Evolutionary conservation across 1,284 basidiomycete species (phyloP).

Genomic region (Xerocomus minutiporus): DNA sequence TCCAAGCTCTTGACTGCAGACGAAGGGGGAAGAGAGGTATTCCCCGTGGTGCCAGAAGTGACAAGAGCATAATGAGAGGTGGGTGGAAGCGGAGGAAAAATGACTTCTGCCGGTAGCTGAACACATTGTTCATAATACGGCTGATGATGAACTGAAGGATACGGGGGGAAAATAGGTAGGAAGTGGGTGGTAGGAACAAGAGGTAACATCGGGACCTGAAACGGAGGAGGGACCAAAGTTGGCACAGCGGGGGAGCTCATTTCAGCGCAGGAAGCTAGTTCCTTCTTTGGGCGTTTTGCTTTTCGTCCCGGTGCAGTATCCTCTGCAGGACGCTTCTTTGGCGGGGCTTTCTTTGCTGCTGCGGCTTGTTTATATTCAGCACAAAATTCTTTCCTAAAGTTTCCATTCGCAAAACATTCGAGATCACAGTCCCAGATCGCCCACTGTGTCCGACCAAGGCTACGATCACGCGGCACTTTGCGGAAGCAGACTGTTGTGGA

Average conservation of each 20-base stretch:
- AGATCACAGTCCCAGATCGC: slow-evolving; percentile 71
- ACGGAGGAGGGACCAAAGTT: slow-evolving; percentile 4
- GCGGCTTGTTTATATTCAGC: slow-evolving; percentile 51
- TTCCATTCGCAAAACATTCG: slow-evolving; percentile 64
- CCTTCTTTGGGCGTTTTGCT: slow-evolving; percentile 48
- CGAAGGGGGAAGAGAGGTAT: slow-evolving; percentile 26
- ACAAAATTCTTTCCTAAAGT: slow-evolving; percentile 66
- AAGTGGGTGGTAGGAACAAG: slow-evolving; percentile 37
- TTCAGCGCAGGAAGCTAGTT: slow-evolving; percentile 23
- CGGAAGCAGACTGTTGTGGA: slow-evolving; percentile 79
- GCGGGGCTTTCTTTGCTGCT: slow-evolving; percentile 33
- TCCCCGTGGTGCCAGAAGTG: slow-evolving; percentile 7
- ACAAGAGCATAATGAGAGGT: slow-evolving; percentile 40
- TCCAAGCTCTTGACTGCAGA: slow-evolving; percentile 24
- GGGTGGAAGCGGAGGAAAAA: slow-evolving; percentile 66
- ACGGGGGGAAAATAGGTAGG: slow-evolving; percentile 52
- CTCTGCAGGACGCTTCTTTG: slow-evolving; percentile 38
- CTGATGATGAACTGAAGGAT: slow-evolving; percentile 62
- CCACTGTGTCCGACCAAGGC: slow-evolving; percentile 70
- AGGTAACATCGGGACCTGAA: slow-evolving; percentile 19
- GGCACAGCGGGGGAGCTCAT: slow-evolving; percentile 22
- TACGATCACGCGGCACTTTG: slow-evolving; percentile 61
- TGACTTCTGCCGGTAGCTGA: slow-evolving; percentile 52
- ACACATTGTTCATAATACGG: slow-evolving; percentile 60
- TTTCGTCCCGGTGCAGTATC: slow-evolving; percentile 38